Evolutionary conservation across 1,284 basidiomycete species (phyloP).

Genomic region (Ceraceosorus bombacis): DNA sequence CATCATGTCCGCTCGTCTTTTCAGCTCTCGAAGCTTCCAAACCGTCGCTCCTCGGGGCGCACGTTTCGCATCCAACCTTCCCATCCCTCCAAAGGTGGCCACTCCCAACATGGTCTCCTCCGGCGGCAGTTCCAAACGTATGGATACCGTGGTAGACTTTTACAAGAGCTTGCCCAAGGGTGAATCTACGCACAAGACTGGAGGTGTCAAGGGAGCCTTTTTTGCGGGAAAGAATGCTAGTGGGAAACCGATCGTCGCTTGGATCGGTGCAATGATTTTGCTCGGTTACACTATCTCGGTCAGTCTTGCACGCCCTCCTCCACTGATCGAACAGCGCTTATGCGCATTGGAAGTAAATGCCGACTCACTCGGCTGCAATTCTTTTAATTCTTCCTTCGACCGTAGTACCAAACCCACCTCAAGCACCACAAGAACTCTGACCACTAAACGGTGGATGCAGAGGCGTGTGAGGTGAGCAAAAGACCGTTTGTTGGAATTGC

Average conservation of each 20-base stretch:
- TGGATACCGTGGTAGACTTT: conserved; percentile 78
- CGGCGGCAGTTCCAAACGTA: conserved; percentile 66
- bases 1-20: too few relatives aligned
- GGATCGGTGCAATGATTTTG: conserved; percentile 68
- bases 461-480: too few relatives aligned
- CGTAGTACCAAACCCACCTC: conserved; percentile 9
- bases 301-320: conserved; percentile 37
- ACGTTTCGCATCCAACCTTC: conserved; percentile 39
- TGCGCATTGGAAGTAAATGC: too few relatives aligned
- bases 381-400: conserved; percentile 1
- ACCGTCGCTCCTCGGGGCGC: neutral
- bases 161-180: conserved; percentile 80
- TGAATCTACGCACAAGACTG: conserved; percentile 57
- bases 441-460: conserved; percentile 14
- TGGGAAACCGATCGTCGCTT: conserved; percentile 64
- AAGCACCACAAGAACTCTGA: conserved; percentile 34
- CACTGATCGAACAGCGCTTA: conserved; percentile 5
- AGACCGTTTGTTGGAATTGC: too few relatives aligned
- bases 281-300: conserved; percentile 58
- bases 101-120: conserved; percentile 78
- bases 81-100: conserved; percentile 90
- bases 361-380: too few relatives aligned
- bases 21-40: too few relatives aligned
- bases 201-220: conserved; percentile 64
- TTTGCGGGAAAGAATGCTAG: conserved; percentile 79